Evolutionary conservation across 768 basidiomycete species (phyloP).

Genomic region (Cystofilobasidium capitatum): DNA sequence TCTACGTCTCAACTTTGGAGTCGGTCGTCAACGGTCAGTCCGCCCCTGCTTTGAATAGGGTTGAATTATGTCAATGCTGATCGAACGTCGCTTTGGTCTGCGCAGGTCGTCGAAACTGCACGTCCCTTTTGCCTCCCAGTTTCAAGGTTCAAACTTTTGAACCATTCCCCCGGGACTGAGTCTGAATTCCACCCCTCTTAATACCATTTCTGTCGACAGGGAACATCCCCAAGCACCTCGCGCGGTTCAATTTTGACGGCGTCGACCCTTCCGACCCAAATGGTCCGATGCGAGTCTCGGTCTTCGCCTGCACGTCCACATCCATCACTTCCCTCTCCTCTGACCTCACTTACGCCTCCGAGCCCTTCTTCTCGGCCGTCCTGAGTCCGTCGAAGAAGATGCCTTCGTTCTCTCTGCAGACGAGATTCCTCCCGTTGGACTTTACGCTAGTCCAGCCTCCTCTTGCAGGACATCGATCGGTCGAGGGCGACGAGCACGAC

Average conservation of each 20-base stretch:
- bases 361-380: not conserved
- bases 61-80: too few relatives aligned
- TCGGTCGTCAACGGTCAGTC: not conserved
- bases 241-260: not conserved
- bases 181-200: too few relatives aligned
- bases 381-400: not conserved
- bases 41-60: too few relatives aligned
- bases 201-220: too few relatives aligned
- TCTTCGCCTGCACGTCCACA: not conserved
- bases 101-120: slow-evolving; percentile 2
- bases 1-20: not conserved
- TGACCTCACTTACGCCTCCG: not conserved
- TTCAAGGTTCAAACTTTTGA: too few relatives aligned
- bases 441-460: not conserved
- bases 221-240: not conserved
- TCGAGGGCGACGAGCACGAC: not conserved
- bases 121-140: too few relatives aligned
- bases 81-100: too few relatives aligned
- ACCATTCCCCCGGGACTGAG: too few relatives aligned
- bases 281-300: not conserved
- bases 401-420: not conserved
- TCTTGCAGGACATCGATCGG: not conserved
- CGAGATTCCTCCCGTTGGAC: not conserved
- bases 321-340: too few relatives aligned
- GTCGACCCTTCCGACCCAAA: not conserved